Conservation (phyloP, 345 rosid genomes). For the Adansonia digitata region DNA sequence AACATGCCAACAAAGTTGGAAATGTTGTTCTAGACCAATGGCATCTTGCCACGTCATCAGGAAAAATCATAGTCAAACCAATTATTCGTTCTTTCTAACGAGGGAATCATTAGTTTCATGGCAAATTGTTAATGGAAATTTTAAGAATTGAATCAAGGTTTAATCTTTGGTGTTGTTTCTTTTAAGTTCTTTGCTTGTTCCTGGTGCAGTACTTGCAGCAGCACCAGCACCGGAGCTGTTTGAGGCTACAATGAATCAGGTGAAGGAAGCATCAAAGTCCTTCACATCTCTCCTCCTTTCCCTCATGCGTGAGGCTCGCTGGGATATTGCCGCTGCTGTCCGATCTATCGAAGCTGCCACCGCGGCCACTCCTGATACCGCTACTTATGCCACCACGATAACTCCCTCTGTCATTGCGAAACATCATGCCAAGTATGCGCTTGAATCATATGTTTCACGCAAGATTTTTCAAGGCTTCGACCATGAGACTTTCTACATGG, state of each 20-base stretch:
- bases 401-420: constrained; percentile 47
- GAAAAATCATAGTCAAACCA: background rate
- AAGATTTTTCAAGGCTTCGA: constrained; percentile 84
- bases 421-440: constrained; percentile 79
- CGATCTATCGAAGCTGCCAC: constrained; percentile 86
- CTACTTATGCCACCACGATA: constrained; percentile 21
- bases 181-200: background rate
- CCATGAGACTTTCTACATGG: constrained; percentile 93
- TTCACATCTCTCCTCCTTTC: constrained; percentile 74
- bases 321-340: constrained; percentile 93
- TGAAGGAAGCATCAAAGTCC: constrained; percentile 72
- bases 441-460: constrained; percentile 68
- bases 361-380: constrained; percentile 29
- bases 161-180: background rate
- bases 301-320: constrained; percentile 79
- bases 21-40: background rate
- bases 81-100: background rate
- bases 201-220: constrained; percentile 47
- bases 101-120: background rate
- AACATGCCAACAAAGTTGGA: background rate
- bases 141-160: background rate
- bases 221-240: constrained; percentile 80
- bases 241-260: constrained; percentile 58
- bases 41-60: background rate
- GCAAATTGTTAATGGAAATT: background rate